Percentiles rank a stretch among this genome's conserved stretches.
Conservation (phyloP, 495 filamentous ascomycete species). For the Aspergillus ellipticus region DNA sequence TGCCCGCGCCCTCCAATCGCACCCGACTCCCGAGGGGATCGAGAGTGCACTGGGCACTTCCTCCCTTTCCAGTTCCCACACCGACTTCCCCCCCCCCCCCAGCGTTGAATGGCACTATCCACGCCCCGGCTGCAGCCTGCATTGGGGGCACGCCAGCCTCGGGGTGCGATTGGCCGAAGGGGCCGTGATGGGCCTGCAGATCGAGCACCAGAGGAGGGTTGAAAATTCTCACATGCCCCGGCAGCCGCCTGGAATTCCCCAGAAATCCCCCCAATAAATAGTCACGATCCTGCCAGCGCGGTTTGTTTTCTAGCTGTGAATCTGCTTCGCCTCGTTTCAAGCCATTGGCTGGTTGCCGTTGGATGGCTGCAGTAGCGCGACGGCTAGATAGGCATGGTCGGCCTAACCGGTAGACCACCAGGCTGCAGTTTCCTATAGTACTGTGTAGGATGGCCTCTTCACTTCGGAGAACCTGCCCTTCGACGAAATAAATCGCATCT, state of each 20-base stretch:
- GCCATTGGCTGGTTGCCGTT: slow-evolving; percentile 2
- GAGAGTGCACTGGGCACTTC: not conserved
- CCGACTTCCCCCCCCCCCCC: not conserved
- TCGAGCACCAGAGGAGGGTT: slow-evolving; percentile 1
- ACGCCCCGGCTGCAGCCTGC: not conserved
- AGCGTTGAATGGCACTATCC: not conserved
- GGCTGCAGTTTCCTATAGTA: not conserved
- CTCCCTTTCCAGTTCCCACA: not conserved
- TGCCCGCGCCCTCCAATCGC: slow-evolving; percentile 1
- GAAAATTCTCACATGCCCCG: slow-evolving; percentile 3
- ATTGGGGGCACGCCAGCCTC: not conserved
- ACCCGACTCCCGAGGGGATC: not conserved
- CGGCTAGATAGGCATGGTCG: not conserved
- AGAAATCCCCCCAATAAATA: not conserved
- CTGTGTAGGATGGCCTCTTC: not conserved
- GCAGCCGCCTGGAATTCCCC: not conserved
- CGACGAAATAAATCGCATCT: not conserved
- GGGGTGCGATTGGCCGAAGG: not conserved
- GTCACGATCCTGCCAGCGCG: slow-evolving; percentile 4
- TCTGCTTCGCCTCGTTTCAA: not conserved
- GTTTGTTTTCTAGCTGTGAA: slow-evolving; percentile 5
- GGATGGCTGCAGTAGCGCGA: slow-evolving; percentile 1
- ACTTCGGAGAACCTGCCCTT: slow-evolving; percentile 4
- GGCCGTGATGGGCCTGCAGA: slow-evolving; percentile 2
- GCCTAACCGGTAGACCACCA: not conserved